Evolutionary conservation across 257 asterid species (phyloP).

Genomic region (Solanum chiquidenum): DNA sequence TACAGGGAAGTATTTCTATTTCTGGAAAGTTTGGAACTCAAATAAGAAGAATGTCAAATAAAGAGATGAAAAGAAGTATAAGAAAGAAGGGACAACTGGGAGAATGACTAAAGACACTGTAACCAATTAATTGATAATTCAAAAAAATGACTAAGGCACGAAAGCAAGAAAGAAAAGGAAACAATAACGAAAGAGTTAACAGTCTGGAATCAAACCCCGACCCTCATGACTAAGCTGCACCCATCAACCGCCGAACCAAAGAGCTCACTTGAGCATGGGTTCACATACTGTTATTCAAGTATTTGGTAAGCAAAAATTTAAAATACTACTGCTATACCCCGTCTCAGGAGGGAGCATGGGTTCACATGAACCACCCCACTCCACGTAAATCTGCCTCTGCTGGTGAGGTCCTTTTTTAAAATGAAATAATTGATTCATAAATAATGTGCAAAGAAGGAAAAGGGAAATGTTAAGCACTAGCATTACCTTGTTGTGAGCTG

Average conservation of each 20-base stretch:
- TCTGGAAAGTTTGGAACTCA: neutral
- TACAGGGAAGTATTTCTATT: neutral
- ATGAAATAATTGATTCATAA: neutral
- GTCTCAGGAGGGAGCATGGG: neutral
- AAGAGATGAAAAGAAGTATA: neutral
- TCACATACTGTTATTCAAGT: neutral
- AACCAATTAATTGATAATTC: neutral
- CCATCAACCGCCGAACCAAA: neutral
- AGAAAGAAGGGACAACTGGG: neutral
- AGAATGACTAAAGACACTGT: neutral
- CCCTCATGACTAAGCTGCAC: neutral
- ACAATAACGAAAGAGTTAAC: neutral
- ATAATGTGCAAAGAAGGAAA: neutral
- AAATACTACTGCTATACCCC: neutral
- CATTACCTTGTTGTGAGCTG: conserved; percentile 96
- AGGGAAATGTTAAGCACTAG: neutral
- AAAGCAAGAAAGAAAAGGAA: neutral
- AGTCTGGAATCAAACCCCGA: neutral
- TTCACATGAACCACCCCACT: neutral
- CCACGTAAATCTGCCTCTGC: neutral
- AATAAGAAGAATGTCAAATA: neutral
- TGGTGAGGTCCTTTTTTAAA: neutral
- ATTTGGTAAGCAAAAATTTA: neutral
- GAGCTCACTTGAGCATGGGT: neutral
- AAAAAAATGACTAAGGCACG: neutral